Base-by-base conservation (phyloP, 140 eudicot genomes). In the Oenanthe javanica region DNA sequence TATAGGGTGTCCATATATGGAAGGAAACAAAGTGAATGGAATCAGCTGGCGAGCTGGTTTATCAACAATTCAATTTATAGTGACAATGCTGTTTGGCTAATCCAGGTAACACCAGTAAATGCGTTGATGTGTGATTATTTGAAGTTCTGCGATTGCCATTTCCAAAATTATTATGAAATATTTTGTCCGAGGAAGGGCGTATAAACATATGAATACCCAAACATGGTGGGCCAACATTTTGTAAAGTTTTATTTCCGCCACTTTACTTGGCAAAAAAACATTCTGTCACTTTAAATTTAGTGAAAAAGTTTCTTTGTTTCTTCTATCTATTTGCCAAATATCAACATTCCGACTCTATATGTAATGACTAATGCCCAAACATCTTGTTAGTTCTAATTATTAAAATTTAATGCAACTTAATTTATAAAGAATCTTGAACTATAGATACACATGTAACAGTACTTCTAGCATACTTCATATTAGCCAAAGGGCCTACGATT, bases 1-100 rank as follows among this genome's bases (percentile, higher is more conserved):
- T 95, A 95, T 78, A 87, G 98, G 77, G 87, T 95, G 38, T 95
- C 99, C 16, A 95, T 95, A 79, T 93, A 95, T 82, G 99, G 99
- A 72, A 89, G 99, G 89, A 95, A 95, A 93, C 90, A 86, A 85
- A 93, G 99, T 81, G 99, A 93, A 76, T 95, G 99, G 99, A 97
- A 95, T 84, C 97, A 92, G 82, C 86, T 93, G 83, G 99, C 98
- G 4, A 93, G 98, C 86, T 95, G 99, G 99, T 91, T 95, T 25
- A 92, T 95, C 51, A 95, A 95, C 84, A 95, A 95, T 88, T 88
- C 88, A 47, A 86, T 95, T 72, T 87, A 95, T 86, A 89, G 97
- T 84, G 93, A 92, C 76, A 95, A 95, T 87, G 99, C 96, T 81
- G 99, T 95, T 82, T 95, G 99, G 99, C 85, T 95, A 79, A 95